Evolutionary conservation across 208 protist genomes (phyloP), one percentile per base, ranked within the genome.

Genomic region (Tritrichomonas musculus): DNA sequence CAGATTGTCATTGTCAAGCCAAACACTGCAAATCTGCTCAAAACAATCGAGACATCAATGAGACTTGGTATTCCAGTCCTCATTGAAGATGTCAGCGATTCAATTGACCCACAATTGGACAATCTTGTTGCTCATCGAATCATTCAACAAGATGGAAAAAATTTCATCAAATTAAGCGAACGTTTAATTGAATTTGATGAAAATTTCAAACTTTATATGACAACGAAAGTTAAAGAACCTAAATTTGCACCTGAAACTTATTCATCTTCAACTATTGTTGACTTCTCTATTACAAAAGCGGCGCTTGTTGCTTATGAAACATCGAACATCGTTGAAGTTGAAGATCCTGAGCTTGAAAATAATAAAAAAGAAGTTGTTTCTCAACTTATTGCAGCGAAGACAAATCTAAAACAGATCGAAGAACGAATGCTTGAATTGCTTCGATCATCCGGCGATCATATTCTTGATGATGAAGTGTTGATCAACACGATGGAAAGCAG

Each of bases 391-490:
- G 95, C 96, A 25, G 98, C 95, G 69, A 94, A 95, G 72, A 94
- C 95, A 64, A 93, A 96, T 50, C 94, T 96, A 13, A 96, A 96
- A 82, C 94, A 96, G n/a, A 95, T 97, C 47, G 96, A 97, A 84
- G 94, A 96, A 69, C 93, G 96, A 92, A 96, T 97, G 27, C 94
- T 97, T 44, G 82, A 97, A 92, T 93, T 96, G 1, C 94, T 97
- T 47, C 94, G 95, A 2, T 88, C 66, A 36, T 64, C 95, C 8
- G 73, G 73, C 0, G 93, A 93, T n/a, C 93, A 94, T 22, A 98
- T 99, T 93, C 96, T 99, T 9, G 98, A 98, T 93, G 97, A 97
- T 94, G 98, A 98, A 94, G 95, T 96, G 33, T 96, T 99, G 2
- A 98, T 99, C 33, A 97, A 97, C 66, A 99, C 98, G 17, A 30